Evolutionary conservation across 768 basidiomycete genomes (phyloP).

Genomic region (Gymnopilus junonius): DNA sequence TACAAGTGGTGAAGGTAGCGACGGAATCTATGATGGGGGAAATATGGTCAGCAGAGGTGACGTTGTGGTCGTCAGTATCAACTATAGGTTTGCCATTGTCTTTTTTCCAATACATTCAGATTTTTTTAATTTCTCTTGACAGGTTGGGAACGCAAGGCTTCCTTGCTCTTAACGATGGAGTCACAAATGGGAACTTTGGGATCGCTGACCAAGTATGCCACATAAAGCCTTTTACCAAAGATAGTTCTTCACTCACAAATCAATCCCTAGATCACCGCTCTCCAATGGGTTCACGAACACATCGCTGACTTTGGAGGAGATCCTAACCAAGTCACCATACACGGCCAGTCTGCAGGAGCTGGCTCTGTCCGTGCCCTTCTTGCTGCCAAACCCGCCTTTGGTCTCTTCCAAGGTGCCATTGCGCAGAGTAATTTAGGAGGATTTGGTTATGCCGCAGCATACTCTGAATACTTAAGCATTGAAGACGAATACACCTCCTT

Average conservation of each 20-base stretch:
- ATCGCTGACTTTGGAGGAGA: conserved; percentile 65
- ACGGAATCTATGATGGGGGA: conserved; percentile 47
- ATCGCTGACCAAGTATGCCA: conserved; percentile 47
- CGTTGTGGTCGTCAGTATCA: conserved; percentile 44
- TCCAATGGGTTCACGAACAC: conserved; percentile 51
- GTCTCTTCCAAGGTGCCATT: conserved; percentile 44
- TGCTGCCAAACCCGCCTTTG: conserved; percentile 37
- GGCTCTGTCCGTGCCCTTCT: conserved; percentile 45
- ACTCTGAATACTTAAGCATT: conserved; percentile 53
- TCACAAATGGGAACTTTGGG: conserved; percentile 50
- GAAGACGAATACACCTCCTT: conserved; percentile 38
- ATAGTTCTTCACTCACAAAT: background rate
- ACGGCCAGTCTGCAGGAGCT: conserved; percentile 60
- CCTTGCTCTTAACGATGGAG: conserved; percentile 44
- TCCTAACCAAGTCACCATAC: conserved; percentile 52
- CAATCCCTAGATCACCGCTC: conserved; percentile 34
- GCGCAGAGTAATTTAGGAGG: conserved; percentile 54
- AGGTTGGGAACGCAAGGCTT: conserved; percentile 47
- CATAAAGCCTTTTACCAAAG: background rate
- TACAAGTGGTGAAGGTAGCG: conserved; percentile 42
- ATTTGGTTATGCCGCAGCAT: conserved; percentile 50
- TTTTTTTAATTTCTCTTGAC: conserved; percentile 24
- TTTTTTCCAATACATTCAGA: too few relatives aligned
- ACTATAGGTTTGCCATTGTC: conserved; percentile 38
- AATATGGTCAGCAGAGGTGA: conserved; percentile 48